Percentiles rank a stretch among this genome's conserved stretches.
Conservation (phyloP, 257 asterid species). For the Solanum pimpinellifolium region DNA sequence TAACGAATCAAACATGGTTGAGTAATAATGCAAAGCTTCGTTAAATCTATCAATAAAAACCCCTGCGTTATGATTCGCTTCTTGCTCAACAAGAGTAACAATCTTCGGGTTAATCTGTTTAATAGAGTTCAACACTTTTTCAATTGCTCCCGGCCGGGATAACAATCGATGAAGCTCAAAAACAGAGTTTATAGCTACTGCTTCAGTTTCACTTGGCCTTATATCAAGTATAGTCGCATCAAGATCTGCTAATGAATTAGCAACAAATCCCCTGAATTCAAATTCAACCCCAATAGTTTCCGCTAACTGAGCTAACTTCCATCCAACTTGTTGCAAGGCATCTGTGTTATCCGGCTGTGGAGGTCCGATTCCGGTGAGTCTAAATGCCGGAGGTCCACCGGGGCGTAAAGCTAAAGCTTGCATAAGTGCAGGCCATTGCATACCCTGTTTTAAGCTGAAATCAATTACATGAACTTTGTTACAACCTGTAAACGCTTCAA, state of each 20-base stretch:
- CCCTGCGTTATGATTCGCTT: slow-evolving; percentile 60
- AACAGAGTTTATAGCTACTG: slow-evolving; percentile 73
- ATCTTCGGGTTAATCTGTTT: slow-evolving; percentile 49
- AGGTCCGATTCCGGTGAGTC: slow-evolving; percentile 67
- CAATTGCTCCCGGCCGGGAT: slow-evolving; percentile 37
- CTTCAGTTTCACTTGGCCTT: slow-evolving; percentile 29
- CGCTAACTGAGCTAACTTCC: slow-evolving; percentile 71
- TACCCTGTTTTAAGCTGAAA: slow-evolving; percentile 66
- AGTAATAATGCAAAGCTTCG: slow-evolving; percentile 75
- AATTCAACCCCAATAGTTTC: slow-evolving; percentile 57
- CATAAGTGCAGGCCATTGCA: slow-evolving; percentile 84
- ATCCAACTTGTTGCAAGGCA: slow-evolving; percentile 65
- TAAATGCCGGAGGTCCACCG: slow-evolving; percentile 64
- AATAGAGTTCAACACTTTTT: slow-evolving; percentile 46
- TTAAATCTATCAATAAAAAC: slow-evolving; percentile 64
- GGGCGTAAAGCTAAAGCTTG: slow-evolving; percentile 64
- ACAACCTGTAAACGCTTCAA: slow-evolving; percentile 56
- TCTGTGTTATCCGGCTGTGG: slow-evolving; percentile 78
- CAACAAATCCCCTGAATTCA: slow-evolving; percentile 62
- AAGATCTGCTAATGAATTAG: slow-evolving; percentile 63
- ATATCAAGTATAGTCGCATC: slow-evolving; percentile 44
- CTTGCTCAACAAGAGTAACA: slow-evolving; percentile 72
- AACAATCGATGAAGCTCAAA: slow-evolving; percentile 69
- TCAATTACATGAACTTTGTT: slow-evolving; percentile 57
- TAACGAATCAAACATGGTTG: slow-evolving; percentile 84